A percentile compares a stretch with the other conserved stretches of the same genome.
Evolutionary conservation across 257 asterid genomes (phyloP).

Genomic region (Gardenia jasminoides): DNA sequence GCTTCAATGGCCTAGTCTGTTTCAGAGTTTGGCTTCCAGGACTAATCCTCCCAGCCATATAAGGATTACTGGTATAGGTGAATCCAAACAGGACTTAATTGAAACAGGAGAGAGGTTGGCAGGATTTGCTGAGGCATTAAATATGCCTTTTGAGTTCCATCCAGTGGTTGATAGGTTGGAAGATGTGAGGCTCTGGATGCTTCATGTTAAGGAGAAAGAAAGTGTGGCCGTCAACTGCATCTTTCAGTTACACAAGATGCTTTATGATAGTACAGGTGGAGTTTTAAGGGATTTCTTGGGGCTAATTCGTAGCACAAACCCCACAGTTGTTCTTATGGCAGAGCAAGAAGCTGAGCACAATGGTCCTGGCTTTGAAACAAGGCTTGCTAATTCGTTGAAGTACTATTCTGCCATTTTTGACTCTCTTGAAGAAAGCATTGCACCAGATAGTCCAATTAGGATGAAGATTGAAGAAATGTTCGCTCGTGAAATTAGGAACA

Average conservation of each 20-base stretch:
- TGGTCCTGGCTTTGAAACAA: slow-evolving; percentile 47
- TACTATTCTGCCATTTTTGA: slow-evolving; percentile 83
- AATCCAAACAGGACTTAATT: slow-evolving; percentile 78
- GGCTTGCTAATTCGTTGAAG: slow-evolving; percentile 55
- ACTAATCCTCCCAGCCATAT: slow-evolving; percentile 71
- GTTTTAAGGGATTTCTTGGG: slow-evolving; percentile 60
- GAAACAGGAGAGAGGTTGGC: slow-evolving; percentile 79
- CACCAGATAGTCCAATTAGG: slow-evolving; percentile 53
- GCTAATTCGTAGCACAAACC: slow-evolving; percentile 73
- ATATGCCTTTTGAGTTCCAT: slow-evolving; percentile 77
- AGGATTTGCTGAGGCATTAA: slow-evolving; percentile 67
- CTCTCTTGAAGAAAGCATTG: slow-evolving; percentile 54
- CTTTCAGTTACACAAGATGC: slow-evolving; percentile 76
- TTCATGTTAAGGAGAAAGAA: slow-evolving; percentile 87
- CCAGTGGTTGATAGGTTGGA: slow-evolving; percentile 89
- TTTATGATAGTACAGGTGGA: slow-evolving; percentile 59
- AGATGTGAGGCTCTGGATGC: slow-evolving; percentile 98
- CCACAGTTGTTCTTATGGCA: slow-evolving; percentile 56
- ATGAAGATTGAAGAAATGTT: slow-evolving; percentile 78
- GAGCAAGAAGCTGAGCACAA: slow-evolving; percentile 88
- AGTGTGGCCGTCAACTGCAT: slow-evolving; percentile 75
- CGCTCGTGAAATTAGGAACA: slow-evolving; percentile 63
- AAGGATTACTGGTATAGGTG: slow-evolving; percentile 87
- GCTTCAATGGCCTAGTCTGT: slow-evolving; percentile 87
- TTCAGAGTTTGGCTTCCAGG: slow-evolving; percentile 84